A percentile compares a stretch with the other conserved stretches of the same genome.
Conservation (phyloP, 177 flowering plant species). For the Vitis hybrid region DNA sequence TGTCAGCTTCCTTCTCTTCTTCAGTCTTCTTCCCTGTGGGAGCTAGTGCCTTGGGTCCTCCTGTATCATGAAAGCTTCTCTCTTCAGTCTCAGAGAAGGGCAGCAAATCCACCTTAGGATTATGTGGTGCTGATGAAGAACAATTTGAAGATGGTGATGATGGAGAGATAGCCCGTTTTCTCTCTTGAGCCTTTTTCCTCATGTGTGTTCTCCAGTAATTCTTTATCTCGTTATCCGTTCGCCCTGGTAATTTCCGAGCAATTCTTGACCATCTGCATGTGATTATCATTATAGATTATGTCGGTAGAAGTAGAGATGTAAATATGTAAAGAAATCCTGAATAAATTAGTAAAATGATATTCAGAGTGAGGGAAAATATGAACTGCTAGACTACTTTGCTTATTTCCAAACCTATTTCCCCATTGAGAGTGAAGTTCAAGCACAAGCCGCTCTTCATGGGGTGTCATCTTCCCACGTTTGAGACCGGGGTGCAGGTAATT, state of each 20-base stretch:
- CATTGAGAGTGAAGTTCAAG: constrained; percentile 86
- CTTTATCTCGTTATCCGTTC: constrained; percentile 98
- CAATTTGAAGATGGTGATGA: constrained; percentile 43
- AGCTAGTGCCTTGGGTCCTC: constrained; percentile 22
- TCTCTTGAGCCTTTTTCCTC: constrained; percentile 92
- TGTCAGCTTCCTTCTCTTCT: constrained; percentile 27
- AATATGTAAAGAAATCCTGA: neutral
- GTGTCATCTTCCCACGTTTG: constrained; percentile 87
- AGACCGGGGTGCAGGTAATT: constrained; percentile 94
- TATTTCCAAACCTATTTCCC: constrained; percentile 83
- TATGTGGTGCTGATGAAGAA: constrained; percentile 32
- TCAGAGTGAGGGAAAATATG: neutral
- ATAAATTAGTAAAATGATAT: neutral
- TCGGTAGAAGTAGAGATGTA: neutral
- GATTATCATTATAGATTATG: neutral
- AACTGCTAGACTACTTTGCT: constrained; percentile 4
- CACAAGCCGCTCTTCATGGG: constrained; percentile 89
- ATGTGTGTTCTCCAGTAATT: constrained; percentile 97
- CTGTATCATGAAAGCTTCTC: constrained; percentile 45
- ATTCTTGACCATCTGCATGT: constrained; percentile 90
- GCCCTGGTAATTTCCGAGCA: constrained; percentile 85
- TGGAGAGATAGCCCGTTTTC: constrained; percentile 38
- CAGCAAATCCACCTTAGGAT: constrained; percentile 27
- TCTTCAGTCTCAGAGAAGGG: constrained; percentile 27
- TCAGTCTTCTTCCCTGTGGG: constrained; percentile 25